Conservation (phyloP, 1,139 yeast species). For the Yamadazyma pseudoaaseri region DNA sequence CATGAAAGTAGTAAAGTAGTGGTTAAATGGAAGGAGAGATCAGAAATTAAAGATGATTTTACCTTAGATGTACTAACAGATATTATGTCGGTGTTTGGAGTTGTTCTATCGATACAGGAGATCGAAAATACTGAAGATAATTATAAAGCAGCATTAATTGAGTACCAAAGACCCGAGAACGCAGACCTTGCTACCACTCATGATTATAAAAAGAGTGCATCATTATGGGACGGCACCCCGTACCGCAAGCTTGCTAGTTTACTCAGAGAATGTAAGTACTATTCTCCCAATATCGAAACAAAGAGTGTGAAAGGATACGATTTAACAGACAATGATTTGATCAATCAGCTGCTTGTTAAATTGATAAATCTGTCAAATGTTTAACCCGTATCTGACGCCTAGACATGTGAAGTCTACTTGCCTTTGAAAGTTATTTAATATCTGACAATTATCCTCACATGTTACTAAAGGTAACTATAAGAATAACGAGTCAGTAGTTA, state of each 20-base stretch:
- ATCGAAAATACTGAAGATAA: constrained; percentile 16
- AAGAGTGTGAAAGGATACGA: not conserved
- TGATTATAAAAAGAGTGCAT: constrained; percentile 40
- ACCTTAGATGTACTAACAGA: constrained; percentile 29
- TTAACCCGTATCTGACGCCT: constrained; percentile 38
- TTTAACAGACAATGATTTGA: constrained; percentile 10
- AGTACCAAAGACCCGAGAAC: constrained; percentile 22
- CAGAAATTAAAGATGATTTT: constrained; percentile 31
- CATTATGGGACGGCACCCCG: constrained; percentile 47
- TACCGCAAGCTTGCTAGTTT: constrained; percentile 49
- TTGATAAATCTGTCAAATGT: constrained; percentile 17
- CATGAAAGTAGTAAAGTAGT: constrained; percentile 14
- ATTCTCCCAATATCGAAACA: constrained; percentile 1
- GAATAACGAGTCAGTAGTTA: constrained; percentile 6
- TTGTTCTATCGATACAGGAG: constrained; percentile 20
- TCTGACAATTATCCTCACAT: constrained; percentile 19
- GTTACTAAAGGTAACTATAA: constrained; percentile 3
- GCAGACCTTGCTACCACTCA: constrained; percentile 37
- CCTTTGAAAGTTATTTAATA: constrained; percentile 23
- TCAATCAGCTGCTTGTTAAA: constrained; percentile 10
- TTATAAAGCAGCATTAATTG: constrained; percentile 40
- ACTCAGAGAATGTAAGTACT: constrained; percentile 31
- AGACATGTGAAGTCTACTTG: constrained; percentile 4
- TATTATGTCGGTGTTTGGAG: constrained; percentile 50
- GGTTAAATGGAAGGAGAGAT: constrained; percentile 47